phyloP scores from a whole-genome alignment of 2,329 filamentous ascomycete genomes.

The Fusarium albosuccineum region DNA sequence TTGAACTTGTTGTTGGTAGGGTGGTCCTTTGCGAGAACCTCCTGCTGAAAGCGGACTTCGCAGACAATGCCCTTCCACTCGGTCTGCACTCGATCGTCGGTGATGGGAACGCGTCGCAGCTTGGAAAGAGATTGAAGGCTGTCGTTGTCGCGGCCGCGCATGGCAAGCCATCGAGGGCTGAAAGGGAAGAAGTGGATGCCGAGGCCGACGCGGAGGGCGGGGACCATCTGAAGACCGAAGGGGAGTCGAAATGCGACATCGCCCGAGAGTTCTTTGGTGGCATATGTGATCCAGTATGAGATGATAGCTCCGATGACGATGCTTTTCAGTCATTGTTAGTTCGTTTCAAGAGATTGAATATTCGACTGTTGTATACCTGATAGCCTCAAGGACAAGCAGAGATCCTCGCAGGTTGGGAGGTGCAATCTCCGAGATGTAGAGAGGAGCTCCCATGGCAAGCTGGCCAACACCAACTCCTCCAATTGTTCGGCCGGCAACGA shows the following conservation, averaged over 20 bases:
- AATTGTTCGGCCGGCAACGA: neutral
- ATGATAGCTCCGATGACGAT: constrained; percentile 57
- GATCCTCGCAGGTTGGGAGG: constrained; percentile 3
- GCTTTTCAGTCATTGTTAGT: neutral
- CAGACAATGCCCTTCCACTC: constrained; percentile 64
- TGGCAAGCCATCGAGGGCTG: constrained; percentile 60
- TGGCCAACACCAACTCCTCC: constrained; percentile 1
- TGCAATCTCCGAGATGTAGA: neutral
- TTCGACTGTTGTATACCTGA: neutral
- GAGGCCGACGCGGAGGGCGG: constrained; percentile 43
- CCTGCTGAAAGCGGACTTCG: constrained; percentile 61
- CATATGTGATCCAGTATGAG: constrained; percentile 68
- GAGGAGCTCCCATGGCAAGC: neutral
- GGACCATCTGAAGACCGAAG: constrained; percentile 57
- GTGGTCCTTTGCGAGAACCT: constrained; percentile 17
- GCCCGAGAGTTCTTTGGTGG: constrained; percentile 57
- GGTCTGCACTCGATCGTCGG: constrained; percentile 57
- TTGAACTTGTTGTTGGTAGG: constrained; percentile 48
- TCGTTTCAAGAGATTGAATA: too few species aligned
- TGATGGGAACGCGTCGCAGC: constrained; percentile 56
- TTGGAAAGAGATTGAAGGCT: constrained; percentile 53
- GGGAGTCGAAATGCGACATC: constrained; percentile 61
- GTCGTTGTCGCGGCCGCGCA: constrained; percentile 55
- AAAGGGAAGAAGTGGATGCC: constrained; percentile 61
- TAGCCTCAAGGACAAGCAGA: neutral